A percentile compares a stretch with the other conserved stretches of the same genome.
Evolutionary conservation across 2,329 filamentous ascomycete genomes (phyloP).

Genomic region (Keithomyces neogunnii): DNA sequence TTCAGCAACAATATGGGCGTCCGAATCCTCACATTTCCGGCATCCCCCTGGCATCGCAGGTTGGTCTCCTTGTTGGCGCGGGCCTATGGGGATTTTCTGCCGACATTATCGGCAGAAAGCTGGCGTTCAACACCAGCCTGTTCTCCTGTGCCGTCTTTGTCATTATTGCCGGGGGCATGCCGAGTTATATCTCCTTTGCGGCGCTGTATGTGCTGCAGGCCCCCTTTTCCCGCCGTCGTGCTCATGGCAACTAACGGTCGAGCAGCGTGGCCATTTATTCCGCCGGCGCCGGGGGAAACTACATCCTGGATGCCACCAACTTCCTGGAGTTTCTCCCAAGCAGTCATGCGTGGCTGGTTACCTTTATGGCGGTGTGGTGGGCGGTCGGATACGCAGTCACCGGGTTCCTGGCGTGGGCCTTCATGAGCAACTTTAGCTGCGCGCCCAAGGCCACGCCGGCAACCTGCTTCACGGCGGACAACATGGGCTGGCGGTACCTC

Average conservation of each 20-base stretch:
- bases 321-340: constrained; percentile 9
- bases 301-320: constrained; percentile 8
- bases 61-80: constrained; percentile 8
- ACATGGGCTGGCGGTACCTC: constrained; percentile 10
- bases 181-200: constrained; percentile 7
- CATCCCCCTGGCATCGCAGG: constrained; percentile 6
- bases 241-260: neutral
- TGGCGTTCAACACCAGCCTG: constrained; percentile 9
- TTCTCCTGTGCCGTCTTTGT: constrained; percentile 8
- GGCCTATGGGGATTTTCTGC: constrained; percentile 9
- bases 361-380: constrained; percentile 9
- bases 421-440: constrained; percentile 9
- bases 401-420: constrained; percentile 7
- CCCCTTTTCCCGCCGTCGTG: neutral
- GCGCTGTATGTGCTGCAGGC: constrained; percentile 2
- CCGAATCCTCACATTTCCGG: constrained; percentile 6
- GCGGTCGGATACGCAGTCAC: constrained; percentile 8
- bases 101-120: constrained; percentile 9
- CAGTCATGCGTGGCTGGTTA: constrained; percentile 7
- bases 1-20: constrained; percentile 7
- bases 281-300: constrained; percentile 9
- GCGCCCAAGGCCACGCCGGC: constrained; percentile 5
- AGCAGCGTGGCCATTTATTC: constrained; percentile 8
- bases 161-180: constrained; percentile 8
- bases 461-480: constrained; percentile 4